Evolutionary conservation across 2,329 filamentous ascomycete species (phyloP).

Genomic region (Cytospora leucostoma): DNA sequence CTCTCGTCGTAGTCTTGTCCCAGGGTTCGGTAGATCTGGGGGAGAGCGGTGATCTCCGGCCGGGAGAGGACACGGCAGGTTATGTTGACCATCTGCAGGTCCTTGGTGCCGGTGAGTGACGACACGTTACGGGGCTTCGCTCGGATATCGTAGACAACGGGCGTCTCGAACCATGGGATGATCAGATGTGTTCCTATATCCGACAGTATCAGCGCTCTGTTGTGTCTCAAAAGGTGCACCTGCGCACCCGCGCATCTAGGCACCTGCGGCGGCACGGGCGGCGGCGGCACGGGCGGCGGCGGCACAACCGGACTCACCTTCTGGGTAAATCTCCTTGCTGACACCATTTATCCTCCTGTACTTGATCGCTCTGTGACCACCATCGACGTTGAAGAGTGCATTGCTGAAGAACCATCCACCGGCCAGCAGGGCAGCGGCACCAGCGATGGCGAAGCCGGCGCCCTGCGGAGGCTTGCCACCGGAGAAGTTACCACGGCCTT

Average conservation of each 20-base stretch:
- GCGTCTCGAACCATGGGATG: slow-evolving; percentile 96
- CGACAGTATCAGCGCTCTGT: slow-evolving; percentile 2
- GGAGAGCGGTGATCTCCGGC: slow-evolving; percentile 82
- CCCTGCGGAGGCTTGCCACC: slow-evolving; percentile 47
- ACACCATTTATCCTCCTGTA: slow-evolving; percentile 92
- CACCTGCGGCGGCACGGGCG: too few relatives aligned
- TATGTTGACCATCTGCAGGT: slow-evolving; percentile 99
- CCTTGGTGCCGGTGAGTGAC: slow-evolving; percentile 96
- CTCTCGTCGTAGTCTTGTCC: slow-evolving; percentile 96
- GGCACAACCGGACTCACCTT: slow-evolving; percentile 62
- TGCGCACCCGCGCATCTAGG: too few relatives aligned
- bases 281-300: neutral
- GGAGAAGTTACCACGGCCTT: slow-evolving; percentile 44
- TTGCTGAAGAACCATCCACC: slow-evolving; percentile 57
- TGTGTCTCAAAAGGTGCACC: neutral
- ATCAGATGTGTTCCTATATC: slow-evolving; percentile 80
- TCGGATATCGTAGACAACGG: slow-evolving; percentile 95
- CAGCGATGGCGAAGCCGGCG: slow-evolving; percentile 43
- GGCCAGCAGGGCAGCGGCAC: slow-evolving; percentile 48
- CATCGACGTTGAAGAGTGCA: slow-evolving; percentile 81
- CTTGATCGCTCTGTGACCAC: slow-evolving; percentile 98
- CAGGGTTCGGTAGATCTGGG: slow-evolving; percentile 95
- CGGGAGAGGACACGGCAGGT: slow-evolving; percentile 97
- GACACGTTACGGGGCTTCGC: slow-evolving; percentile 96
- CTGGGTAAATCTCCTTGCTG: slow-evolving; percentile 90